Base-by-base conservation (phyloP, 768 basidiomycete species). In the Boletus edulis region DNA sequence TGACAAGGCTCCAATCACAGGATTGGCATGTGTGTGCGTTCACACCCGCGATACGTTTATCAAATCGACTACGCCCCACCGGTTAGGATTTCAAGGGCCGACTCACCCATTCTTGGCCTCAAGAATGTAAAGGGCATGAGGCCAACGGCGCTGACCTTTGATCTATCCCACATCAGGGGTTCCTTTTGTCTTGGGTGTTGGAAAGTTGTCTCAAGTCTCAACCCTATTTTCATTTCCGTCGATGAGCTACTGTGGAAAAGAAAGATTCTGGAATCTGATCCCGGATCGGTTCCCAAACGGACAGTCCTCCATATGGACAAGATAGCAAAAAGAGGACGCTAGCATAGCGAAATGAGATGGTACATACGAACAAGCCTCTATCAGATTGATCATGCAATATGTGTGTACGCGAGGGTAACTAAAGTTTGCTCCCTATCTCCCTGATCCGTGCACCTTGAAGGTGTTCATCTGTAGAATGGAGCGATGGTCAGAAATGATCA, bases 381-480 rank as follows among this genome's bases (percentile, higher is more conserved):
- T 55, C 32, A 48, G 35, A 46, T 46, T 13, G 53, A 34, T 41
- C 18, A 40, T 34, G 35, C 32, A 31, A n/a, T 6, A 40, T 20
- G 2, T 22, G 35, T 15, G 38, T 31, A 20, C 27, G 39, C 32
- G 6, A 35, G 39, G 38, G 44, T n/a, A 44, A 42, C 57, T 67
- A 79, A 52, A 79, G 62, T 62, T 77, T 78, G 45, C 72, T 61
- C 64, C 65, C 75, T 42, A 69, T 54, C 50, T 72, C 72, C 64
- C 64, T 74, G 51, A 81, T 65, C 46, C 71, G 70, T 22, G 77
- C 78, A 22, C 73, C 72, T 56, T 72, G 71, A 64, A 81, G 73
- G 35, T 64, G 70, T 61, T 79, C 76, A 48, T 80, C 78, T 80
- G 42, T 43, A 41, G 44, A 57, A 57, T 57, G 60, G 52, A 47